These are phyloP conservation scores for Aspergillus pseudonomiae DNA, from an alignment of 2,329 filamentous ascomycete species.

Conservation along the genomic window DNA sequence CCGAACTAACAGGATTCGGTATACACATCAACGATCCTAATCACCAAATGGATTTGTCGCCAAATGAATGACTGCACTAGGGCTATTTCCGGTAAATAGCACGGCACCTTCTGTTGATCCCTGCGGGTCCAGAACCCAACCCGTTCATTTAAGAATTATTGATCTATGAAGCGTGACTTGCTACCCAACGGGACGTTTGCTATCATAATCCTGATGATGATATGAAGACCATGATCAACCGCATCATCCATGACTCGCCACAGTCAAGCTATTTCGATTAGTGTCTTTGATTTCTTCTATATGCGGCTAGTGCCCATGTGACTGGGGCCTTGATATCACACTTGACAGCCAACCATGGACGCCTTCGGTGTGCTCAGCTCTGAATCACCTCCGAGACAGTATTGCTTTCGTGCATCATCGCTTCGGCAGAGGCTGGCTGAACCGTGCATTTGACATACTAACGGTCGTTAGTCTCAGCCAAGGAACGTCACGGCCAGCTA, in stretches of 20 bases:
- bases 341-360: neutral
- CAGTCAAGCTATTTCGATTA: neutral
- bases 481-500: neutral
- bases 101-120: neutral
- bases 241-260: neutral
- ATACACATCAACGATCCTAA: constrained; percentile 18
- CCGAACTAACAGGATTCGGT: constrained; percentile 15
- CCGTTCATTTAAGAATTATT: neutral
- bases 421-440: neutral
- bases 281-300: neutral
- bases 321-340: neutral
- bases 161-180: neutral
- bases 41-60: constrained; percentile 4
- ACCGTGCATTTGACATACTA: constrained; percentile 1
- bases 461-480: neutral
- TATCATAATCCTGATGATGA: neutral
- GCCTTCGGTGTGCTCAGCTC: neutral
- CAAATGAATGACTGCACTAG: neutral
- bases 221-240: neutral
- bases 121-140: neutral
- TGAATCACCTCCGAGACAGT: neutral
- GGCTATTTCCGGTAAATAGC: neutral
- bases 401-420: neutral
- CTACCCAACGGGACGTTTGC: neutral
- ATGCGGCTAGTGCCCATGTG: neutral